These are phyloP conservation scores for Wickerhamomyces rabaulensis DNA, from an alignment of 805 yeast genomes.

Conservation along the genomic window DNA sequence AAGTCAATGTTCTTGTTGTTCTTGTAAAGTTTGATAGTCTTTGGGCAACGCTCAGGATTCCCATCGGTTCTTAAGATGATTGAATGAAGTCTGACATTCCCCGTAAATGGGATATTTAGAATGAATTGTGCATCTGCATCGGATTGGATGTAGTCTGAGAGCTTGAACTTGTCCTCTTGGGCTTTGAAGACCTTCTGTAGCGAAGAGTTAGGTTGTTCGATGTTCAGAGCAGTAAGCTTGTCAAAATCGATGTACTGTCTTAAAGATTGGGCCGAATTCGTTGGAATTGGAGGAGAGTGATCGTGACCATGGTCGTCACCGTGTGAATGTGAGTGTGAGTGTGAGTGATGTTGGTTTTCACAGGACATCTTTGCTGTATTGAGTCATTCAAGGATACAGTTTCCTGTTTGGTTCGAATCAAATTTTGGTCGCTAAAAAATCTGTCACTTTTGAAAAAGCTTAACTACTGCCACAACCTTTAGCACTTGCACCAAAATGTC, in stretches of 20 bases:
- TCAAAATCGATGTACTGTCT: conserved; percentile 53
- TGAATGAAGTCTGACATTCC: conserved; percentile 68
- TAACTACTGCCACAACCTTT: background rate
- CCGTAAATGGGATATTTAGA: conserved; percentile 74
- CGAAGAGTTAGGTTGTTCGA: conserved; percentile 47
- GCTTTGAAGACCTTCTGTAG: conserved; percentile 41
- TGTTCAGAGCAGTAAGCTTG: conserved; percentile 60
- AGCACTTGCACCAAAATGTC: conserved; percentile 31
- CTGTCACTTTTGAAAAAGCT: too few species aligned
- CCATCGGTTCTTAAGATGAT: conserved; percentile 63
- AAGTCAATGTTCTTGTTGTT: conserved; percentile 71
- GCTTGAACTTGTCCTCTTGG: conserved; percentile 41
- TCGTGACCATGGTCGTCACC: conserved; percentile 15
- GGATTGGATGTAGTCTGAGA: conserved; percentile 44
- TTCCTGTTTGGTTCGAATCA: background rate
- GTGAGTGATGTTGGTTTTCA: conserved; percentile 25
- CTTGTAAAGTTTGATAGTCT: conserved; percentile 63
- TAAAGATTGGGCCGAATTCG: conserved; percentile 64
- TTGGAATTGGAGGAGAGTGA: conserved; percentile 60
- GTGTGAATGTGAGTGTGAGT: conserved; percentile 17
- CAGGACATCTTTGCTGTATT: conserved; percentile 26
- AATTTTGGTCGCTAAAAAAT: background rate
- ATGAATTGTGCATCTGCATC: conserved; percentile 84
- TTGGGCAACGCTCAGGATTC: conserved; percentile 58
- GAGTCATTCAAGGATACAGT: background rate